Evolutionary conservation across 2,329 filamentous ascomycete genomes (phyloP).

Genomic region (Cadophora sp.): DNA sequence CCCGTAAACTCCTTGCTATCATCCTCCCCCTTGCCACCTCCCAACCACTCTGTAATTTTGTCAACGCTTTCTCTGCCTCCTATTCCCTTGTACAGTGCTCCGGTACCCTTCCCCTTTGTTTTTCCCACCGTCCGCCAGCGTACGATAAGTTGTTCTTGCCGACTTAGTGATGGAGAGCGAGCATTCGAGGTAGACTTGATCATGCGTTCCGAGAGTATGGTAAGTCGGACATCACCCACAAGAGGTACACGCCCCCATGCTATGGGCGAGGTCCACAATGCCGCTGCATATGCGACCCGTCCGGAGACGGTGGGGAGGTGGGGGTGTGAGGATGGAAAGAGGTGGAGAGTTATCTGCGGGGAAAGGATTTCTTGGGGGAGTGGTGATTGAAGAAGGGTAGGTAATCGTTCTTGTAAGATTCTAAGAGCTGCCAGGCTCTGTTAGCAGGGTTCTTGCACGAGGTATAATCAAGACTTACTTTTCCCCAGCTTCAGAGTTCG

Average conservation of each 20-base stretch:
- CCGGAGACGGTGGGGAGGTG: conserved; percentile 93
- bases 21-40: conserved; percentile 58
- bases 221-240: conserved; percentile 85
- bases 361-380: conserved; percentile 78
- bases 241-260: conserved; percentile 95
- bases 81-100: conserved; percentile 52
- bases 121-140: conserved; percentile 79
- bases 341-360: conserved; percentile 73
- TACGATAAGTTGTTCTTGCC: conserved; percentile 84
- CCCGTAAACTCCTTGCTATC: conserved; percentile 83
- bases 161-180: conserved; percentile 44
- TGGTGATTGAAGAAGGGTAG: conserved; percentile 69
- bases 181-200: conserved; percentile 46
- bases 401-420: conserved; percentile 70
- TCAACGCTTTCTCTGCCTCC: conserved; percentile 56
- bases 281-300: conserved; percentile 87
- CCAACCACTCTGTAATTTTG: conserved; percentile 56
- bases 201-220: conserved; percentile 91
- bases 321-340: conserved; percentile 80
- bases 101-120: conserved; percentile 50
- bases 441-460: conserved; percentile 20
- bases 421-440: conserved; percentile 59
- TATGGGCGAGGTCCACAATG: conserved; percentile 93
- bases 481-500: conserved; percentile 61
- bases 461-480: conserved; percentile 36